Base-by-base conservation (phyloP, 106 monocot species). In the Acorus calamus region DNA sequence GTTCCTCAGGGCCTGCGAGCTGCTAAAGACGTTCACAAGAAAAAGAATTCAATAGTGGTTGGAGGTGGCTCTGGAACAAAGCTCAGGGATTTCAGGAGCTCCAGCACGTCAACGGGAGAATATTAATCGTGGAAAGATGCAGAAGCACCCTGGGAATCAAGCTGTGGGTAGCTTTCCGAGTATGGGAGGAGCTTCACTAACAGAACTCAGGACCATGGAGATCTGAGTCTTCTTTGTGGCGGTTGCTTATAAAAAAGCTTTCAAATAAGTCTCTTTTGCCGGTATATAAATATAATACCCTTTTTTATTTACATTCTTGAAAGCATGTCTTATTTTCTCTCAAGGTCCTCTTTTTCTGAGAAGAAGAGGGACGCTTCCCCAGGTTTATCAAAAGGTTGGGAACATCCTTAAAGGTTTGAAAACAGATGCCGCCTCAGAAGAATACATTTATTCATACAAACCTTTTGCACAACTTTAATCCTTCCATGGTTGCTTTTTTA, bases 11-110 rank as follows among this genome's bases (percentile, higher is more conserved):
- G 89, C 51, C 57, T 84, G 45, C 81, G 55, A 72, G 79, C 78
- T 58, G 90, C 82, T 11, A 94, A 90, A 82, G 87, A 94, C 12
- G 73, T 62, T 53, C 73, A 74, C 64, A 90, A 83, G 73, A 90
- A 57, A 64, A 94, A 87, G 76, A 87, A 68, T 69, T 73, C 78
- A 11, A 61, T 49, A 42, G 66, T 7, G 28, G 14, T 9, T 55
- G 78, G 73, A 50, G 66, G 74, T 42, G 73, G 56, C 63, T 56
- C 73, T 63, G 65, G 80, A 57, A 42, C 63, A 61, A n/a, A 70
- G 61, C 47, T 2, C 49, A 51, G 72, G 66, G 57, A 42, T 71
- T 69, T 42, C 72, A 56, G 14, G 72, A 70, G 53, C 45, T 58
- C 89, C 81, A 76, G 66, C 44, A 12, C 79, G 73, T 49, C 75